Evolutionary conservation across 108 stramenopile genomes (phyloP), one percentile per base, ranked within the genome.

Genomic region (Aurantiochytrium sp.): DNA sequence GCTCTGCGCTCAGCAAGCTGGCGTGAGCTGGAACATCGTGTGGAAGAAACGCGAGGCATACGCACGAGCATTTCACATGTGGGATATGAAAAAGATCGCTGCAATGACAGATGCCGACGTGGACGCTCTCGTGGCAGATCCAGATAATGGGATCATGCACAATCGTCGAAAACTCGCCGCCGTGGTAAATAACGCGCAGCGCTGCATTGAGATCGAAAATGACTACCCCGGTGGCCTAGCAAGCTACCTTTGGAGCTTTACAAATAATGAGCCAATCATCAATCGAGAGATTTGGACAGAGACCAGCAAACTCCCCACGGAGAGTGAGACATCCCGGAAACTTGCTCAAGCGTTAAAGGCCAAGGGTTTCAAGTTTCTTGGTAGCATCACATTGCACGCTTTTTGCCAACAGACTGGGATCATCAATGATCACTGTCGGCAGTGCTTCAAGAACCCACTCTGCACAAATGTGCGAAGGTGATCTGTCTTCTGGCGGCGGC

Each of bases 381-480:
- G 76, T 28, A 83, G 76, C 76, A 83, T 83, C 23, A 83, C 76
- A 3, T 28, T 83, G 51, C 76, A 83, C 25, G 45, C 76, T 6
- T 83, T 83, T 53, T 47, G 49, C 49, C 76, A 83, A 45, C 76
- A 83, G 51, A 53, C 51, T 28, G 76, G 76, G 12, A 83, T 83
- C 23, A 83, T 83, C 45, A 83, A 83, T 83, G 76, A 83, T 23
- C 76, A 83, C 51, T 83, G 76, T 35, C 76, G 76, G 12, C 19
- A 83, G 6, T 83, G 76, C 23, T 83, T 83, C 76, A 83, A 83
- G 76, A 83, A 83, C 4, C 76, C 76, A 4, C 76, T 69, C 55
- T 8, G 55, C 55, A 8, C 55, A 57, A 0, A 35, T 35, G 35
- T 35, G 35, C 35, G 35, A 35, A 35, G 35, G 35, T 35, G 35